A percentile compares a stretch with the other conserved stretches of the same genome.
phyloP scores from a whole-genome alignment of 2,329 filamentous ascomycete species.

The Grosmannia huntii region DNA sequence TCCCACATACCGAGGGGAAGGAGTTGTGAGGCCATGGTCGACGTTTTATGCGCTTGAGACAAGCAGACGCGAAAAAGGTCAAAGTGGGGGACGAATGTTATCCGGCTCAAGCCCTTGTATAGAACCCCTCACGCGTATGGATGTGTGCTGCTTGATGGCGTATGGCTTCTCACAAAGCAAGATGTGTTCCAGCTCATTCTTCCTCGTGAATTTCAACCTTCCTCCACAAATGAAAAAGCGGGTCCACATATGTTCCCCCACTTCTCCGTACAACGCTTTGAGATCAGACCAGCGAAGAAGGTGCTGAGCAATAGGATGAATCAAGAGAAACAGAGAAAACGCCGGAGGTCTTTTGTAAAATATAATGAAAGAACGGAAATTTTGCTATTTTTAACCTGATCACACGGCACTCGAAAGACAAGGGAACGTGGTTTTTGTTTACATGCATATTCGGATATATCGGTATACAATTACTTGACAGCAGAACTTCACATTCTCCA shows the following conservation, averaged over 20 bases:
- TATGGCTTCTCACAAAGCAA: not conserved
- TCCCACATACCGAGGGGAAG: slow-evolving; percentile 49
- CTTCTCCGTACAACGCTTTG: not conserved
- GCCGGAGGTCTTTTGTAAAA: too few relatives aligned
- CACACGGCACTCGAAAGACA: not conserved
- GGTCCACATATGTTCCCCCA: not conserved
- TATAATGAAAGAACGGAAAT: too few relatives aligned
- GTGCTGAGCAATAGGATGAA: too few relatives aligned
- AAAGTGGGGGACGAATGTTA: not conserved
- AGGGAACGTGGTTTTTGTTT: not conserved
- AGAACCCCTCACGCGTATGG: not conserved
- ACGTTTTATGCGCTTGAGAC: not conserved
- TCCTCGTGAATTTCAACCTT: not conserved
- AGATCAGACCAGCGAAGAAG: not conserved
- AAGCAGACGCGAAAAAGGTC: not conserved
- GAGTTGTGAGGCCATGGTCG: slow-evolving; percentile 56
- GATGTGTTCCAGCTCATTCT: not conserved
- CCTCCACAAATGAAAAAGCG: not conserved
- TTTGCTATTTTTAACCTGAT: not conserved
- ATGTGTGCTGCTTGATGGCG: not conserved
- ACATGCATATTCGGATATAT: not conserved
- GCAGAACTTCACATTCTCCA: not conserved
- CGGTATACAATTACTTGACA: not conserved
- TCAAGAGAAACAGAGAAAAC: not conserved
- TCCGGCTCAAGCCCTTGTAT: not conserved